Base-by-base conservation (phyloP, 768 basidiomycete genomes). In the Suillus subalutaceus region DNA sequence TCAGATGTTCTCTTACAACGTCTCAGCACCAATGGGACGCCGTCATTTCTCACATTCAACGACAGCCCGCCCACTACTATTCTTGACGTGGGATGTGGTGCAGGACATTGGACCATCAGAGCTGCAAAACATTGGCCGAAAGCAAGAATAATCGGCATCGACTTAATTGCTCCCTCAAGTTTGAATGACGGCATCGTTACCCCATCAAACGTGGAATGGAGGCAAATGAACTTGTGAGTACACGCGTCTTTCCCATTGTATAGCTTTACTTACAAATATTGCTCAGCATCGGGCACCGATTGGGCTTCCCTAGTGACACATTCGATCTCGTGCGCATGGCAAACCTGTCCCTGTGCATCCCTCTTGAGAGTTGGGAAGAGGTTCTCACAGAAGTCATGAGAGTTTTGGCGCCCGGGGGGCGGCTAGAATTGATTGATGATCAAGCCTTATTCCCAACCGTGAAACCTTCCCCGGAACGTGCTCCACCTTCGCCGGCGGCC, bases 311-410 rank as follows among this genome's bases (percentile, higher is more conserved):
- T 0, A 82, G 85, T 69, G 79, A 84, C 58, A 81, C 82, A 3
- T 93, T 94, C 67, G 90, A 94, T 69, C 80, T 88, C 62, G 87
- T 94, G 52, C 83, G 92, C 43, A 87, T 94, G 83, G 87, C 90
- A 15, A 88, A 91, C 67, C 78, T 92, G 12, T 78, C 82, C 13
- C 79, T 90, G 16, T 85, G 84, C 70, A 81, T 94, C 58, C 90
- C 91, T 0, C 74, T 82, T 53, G 78, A 83, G 6, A 76, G 81
- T 46, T 94, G 92, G 92, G 77, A 82, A 40, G 76, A 77, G 20
- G 78, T 94, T 13, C 65, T 94, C 23, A 68, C 72, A 0, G 90
- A 94, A 81, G 84, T 83, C 6, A 75, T 81, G 18, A 88, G 93
- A 32, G 83, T 94, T 12, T 80, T 94, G 16, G 79, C 77, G 15